These are phyloP conservation scores for Serendipita sp. DNA, from an alignment of 768 basidiomycete species.

Conservation along the genomic window DNA sequence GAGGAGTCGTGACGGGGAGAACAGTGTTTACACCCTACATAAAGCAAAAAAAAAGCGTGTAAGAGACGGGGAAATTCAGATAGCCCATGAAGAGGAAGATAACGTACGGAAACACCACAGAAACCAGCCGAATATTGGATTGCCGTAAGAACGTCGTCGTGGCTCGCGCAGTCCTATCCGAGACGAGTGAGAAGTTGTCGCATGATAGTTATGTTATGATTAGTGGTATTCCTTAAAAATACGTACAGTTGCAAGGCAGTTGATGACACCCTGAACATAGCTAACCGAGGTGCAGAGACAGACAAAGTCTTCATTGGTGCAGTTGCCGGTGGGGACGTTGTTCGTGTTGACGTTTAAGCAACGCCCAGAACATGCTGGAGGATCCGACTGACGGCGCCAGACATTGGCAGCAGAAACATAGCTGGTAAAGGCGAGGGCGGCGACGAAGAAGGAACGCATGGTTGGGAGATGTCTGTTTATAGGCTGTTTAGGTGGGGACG, in stretches of 20 bases:
- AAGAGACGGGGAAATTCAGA: background rate
- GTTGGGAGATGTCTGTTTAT: background rate
- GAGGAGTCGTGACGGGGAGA: background rate
- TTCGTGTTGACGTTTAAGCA: conserved; percentile 1
- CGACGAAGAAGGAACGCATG: background rate
- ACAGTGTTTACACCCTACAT: background rate
- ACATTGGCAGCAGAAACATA: background rate
- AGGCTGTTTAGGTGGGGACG: background rate
- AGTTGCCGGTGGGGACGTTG: background rate
- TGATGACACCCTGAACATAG: conserved; percentile 4
- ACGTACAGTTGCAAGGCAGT: conserved; percentile 3
- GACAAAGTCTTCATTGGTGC: background rate
- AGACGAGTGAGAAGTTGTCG: background rate
- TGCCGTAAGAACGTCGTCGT: background rate
- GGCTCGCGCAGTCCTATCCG: background rate
- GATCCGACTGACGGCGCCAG: background rate
- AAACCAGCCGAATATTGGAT: background rate
- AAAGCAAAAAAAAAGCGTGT: background rate
- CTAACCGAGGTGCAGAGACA: background rate
- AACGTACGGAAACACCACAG: conserved; percentile 3
- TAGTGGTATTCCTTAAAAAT: background rate
- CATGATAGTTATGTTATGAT: background rate
- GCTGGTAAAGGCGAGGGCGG: background rate
- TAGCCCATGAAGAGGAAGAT: background rate
- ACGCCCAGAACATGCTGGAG: background rate